phyloP scores from a whole-genome alignment of 208 protist genomes.

The Porcisia hertigi region DNA sequence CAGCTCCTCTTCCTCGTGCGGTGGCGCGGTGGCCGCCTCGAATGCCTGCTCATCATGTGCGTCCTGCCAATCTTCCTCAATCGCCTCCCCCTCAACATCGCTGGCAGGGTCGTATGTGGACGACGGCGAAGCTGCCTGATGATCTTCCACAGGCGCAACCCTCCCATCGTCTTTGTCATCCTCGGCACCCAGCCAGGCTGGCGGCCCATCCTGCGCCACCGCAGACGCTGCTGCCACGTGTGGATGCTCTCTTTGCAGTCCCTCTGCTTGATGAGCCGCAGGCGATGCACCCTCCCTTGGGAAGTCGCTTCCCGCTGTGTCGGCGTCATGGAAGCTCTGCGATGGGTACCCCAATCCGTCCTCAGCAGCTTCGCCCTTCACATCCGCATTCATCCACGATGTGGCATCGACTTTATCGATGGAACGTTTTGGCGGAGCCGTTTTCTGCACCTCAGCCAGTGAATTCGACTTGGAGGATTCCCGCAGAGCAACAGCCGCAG shows the following conservation, averaged over 20 bases:
- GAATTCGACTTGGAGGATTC: background rate
- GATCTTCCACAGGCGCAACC: background rate
- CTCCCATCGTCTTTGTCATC: background rate
- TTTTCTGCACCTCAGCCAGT: too few relatives aligned
- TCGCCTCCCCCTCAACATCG: constrained; percentile 16
- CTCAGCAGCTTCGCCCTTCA: background rate
- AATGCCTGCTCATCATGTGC: constrained; percentile 11
- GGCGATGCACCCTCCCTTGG: background rate
- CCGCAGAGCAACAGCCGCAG: background rate
- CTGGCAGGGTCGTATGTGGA: constrained; percentile 1
- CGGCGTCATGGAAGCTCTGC: background rate
- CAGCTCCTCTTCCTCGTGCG: constrained; percentile 1
- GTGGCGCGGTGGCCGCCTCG: background rate
- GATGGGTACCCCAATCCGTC: background rate
- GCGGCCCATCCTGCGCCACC: constrained; percentile 10
- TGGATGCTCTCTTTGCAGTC: constrained; percentile 1
- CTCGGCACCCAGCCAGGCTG: constrained; percentile 22
- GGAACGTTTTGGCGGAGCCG: background rate
- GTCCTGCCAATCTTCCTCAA: constrained; percentile 20
- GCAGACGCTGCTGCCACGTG: background rate
- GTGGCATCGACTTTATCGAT: constrained; percentile 16
- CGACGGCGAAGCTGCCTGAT: background rate
- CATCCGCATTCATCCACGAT: constrained; percentile 26
- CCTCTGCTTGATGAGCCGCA: constrained; percentile 14
- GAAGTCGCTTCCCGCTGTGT: background rate